Evolutionary conservation across 2,329 filamentous ascomycete genomes (phyloP).

Genomic region (Plectosphaerella cucumerina): DNA sequence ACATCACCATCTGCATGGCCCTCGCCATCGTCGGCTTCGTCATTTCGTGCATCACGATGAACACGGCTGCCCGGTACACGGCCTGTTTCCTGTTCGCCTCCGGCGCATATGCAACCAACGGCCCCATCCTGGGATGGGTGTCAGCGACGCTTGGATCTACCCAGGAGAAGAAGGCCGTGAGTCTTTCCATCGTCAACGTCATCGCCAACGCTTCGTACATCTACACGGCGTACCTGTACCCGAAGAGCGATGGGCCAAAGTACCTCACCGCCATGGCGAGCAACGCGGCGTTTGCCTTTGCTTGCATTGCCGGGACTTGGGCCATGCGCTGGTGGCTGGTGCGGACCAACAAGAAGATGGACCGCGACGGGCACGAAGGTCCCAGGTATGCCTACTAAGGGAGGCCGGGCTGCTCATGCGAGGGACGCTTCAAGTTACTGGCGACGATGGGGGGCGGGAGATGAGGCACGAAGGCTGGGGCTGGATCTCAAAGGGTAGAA

Average conservation of each 20-base stretch:
- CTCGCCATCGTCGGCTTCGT: slow-evolving; percentile 25
- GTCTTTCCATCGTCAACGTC: slow-evolving; percentile 37
- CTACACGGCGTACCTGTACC: slow-evolving; percentile 41
- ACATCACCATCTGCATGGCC: slow-evolving; percentile 31
- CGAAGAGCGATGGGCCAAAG: slow-evolving; percentile 31
- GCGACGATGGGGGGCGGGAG: background rate
- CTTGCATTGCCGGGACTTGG: slow-evolving; percentile 20
- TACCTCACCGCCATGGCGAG: slow-evolving; percentile 35
- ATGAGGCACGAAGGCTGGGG: background rate
- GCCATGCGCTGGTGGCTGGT: slow-evolving; percentile 18
- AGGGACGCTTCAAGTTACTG: background rate
- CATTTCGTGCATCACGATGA: slow-evolving; percentile 7
- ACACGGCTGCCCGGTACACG: slow-evolving; percentile 7
- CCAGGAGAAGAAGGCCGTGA: slow-evolving; percentile 38
- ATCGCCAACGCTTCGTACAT: slow-evolving; percentile 38
- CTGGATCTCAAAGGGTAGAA: too few species aligned
- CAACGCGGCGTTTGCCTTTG: slow-evolving; percentile 19
- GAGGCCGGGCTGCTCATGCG: too few species aligned
- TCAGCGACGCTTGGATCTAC: slow-evolving; percentile 35
- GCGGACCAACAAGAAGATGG: slow-evolving; percentile 18
- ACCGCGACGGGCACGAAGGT: slow-evolving; percentile 4
- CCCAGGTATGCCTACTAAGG: slow-evolving; percentile 13
- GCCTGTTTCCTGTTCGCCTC: slow-evolving; percentile 12
- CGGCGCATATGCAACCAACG: slow-evolving; percentile 7
- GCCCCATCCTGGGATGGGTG: slow-evolving; percentile 37